A percentile compares a stretch with the other conserved stretches of the same genome.
phyloP scores from a whole-genome alignment of 2,329 filamentous ascomycete genomes.

The Trichoderma pleuroti region DNA sequence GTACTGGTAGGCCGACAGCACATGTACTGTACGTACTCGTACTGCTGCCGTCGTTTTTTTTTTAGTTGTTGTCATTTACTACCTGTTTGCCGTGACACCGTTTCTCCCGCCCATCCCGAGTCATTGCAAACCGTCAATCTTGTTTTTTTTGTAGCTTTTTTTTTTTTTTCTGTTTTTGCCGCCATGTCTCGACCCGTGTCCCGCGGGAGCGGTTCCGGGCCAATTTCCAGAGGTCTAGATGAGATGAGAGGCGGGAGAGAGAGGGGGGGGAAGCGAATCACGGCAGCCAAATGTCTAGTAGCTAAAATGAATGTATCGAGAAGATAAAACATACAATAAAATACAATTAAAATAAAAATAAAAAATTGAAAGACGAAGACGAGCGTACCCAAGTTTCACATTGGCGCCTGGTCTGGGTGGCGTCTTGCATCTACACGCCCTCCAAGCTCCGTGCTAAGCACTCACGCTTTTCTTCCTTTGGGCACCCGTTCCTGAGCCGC shows the following conservation, averaged over 20 bases:
- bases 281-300: background rate
- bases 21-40: background rate
- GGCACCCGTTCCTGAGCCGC: background rate
- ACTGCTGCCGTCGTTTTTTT: background rate
- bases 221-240: background rate
- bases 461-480: background rate
- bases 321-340: background rate
- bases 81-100: background rate
- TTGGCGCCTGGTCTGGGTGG: background rate
- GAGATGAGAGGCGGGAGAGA: background rate
- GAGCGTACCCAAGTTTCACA: background rate
- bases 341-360: background rate
- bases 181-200: conserved; percentile 3
- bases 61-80: background rate
- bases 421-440: background rate
- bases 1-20: background rate
- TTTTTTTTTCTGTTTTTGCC: background rate
- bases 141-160: background rate
- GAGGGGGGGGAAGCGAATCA: background rate
- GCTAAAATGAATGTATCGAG: background rate
- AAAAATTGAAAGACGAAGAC: background rate
- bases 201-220: conserved; percentile 11
- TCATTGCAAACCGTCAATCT: conserved; percentile 4
- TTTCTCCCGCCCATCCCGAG: conserved; percentile 11
- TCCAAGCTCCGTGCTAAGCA: background rate